Percentiles rank a stretch among this genome's conserved stretches.
Evolutionary conservation across 148 eudicot species (phyloP).

Genomic region (Bassia scoparia): DNA sequence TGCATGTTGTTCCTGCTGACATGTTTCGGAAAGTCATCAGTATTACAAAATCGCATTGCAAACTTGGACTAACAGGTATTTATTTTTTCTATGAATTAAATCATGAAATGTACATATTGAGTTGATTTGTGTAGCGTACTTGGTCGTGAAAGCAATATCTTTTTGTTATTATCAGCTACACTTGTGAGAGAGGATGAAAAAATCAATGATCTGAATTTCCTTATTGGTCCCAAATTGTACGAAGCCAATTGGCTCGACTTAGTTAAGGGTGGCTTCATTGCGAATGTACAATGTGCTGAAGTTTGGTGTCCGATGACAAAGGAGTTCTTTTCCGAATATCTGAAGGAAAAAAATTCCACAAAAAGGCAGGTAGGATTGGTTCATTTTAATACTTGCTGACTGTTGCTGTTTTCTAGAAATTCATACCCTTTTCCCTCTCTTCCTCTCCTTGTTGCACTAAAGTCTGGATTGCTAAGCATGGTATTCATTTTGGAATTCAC

Average conservation of each 20-base stretch:
- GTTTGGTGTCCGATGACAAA: conserved; percentile 99
- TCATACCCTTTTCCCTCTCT: not conserved
- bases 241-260: conserved; percentile 99
- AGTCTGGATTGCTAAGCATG: not conserved
- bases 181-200: conserved; percentile 98
- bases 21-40: conserved; percentile 98
- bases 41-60: conserved; percentile 92
- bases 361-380: conserved; percentile 61
- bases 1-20: conserved; percentile 98
- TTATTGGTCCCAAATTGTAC: conserved; percentile 94
- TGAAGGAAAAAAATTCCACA: conserved; percentile 95
- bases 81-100: conserved; percentile 6
- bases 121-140: conserved; percentile 2
- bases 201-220: conserved; percentile 93
- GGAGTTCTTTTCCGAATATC: conserved; percentile 91
- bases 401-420: not conserved
- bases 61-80: conserved; percentile 94
- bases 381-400: not conserved
- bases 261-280: conserved; percentile 93
- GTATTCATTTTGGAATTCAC: not conserved
- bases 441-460: not conserved
- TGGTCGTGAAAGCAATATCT: conserved; percentile 16
- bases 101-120: not conserved
- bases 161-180: conserved; percentile 66
- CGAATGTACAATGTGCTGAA: conserved; percentile 98